Percentiles rank a stretch among this genome's conserved stretches.
phyloP scores from a whole-genome alignment of 768 basidiomycete species.

The Phaeotremella fagi region DNA sequence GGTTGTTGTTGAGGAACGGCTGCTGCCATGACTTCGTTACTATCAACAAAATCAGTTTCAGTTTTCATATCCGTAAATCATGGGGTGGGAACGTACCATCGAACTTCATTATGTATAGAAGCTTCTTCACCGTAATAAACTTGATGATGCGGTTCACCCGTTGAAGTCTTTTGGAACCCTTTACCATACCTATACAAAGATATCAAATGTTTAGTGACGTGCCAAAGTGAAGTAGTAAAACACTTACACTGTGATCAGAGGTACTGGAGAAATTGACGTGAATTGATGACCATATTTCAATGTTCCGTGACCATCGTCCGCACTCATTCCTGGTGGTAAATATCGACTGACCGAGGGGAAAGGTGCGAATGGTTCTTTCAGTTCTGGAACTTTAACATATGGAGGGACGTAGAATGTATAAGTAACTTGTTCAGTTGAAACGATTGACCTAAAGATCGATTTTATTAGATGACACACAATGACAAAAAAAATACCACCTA shows the following conservation, averaged over 20 bases:
- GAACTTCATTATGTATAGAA: constrained; percentile 31
- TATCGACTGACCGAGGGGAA: constrained; percentile 26
- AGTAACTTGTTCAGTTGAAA: constrained; percentile 38
- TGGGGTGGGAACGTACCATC: constrained; percentile 30
- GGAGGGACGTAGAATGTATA: constrained; percentile 42
- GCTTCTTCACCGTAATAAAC: constrained; percentile 38
- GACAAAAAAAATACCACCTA: constrained; percentile 3
- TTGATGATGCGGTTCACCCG: constrained; percentile 17
- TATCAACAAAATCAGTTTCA: constrained; percentile 1
- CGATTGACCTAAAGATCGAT: constrained; percentile 35
- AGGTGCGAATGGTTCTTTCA: constrained; percentile 31
- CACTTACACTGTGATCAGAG: constrained; percentile 40
- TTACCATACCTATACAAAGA: constrained; percentile 31
- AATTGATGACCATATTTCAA: constrained; percentile 18
- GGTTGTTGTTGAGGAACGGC: constrained; percentile 14
- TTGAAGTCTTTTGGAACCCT: constrained; percentile 18
- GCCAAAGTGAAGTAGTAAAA: neutral
- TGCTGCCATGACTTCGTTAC: constrained; percentile 28
- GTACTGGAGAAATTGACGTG: constrained; percentile 22
- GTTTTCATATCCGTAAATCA: neutral
- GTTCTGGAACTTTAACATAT: constrained; percentile 4
- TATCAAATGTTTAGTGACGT: neutral
- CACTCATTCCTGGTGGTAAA: constrained; percentile 24
- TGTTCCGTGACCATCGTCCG: constrained; percentile 11
- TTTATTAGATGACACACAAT: neutral